Base-by-base conservation (phyloP, 2,329 filamentous ascomycete species). In the Aspergillus felis region DNA sequence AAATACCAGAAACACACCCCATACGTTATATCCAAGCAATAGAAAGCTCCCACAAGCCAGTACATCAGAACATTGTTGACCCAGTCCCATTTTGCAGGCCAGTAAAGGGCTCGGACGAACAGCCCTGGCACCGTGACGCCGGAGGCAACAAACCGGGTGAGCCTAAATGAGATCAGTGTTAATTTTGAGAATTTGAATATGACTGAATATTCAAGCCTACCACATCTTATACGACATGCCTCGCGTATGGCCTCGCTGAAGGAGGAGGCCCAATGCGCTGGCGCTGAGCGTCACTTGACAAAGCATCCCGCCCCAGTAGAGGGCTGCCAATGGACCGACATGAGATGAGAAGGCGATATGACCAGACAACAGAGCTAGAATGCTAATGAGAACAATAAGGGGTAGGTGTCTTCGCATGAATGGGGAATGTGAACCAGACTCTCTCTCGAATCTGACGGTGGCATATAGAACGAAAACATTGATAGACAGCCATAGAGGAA, bases 391-490 rank as follows among this genome's bases (percentile, higher is more conserved):
- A 3, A 32, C 29, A 22, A 57, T 41, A n/a, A 50, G 9, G 1
- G 44, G 41, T 1, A 53, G 28, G 20, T 50, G 53, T 10, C 32
- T 42, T 7, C n/a, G 20, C 28, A 53, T 7, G 7, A 53, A 20
- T 5, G 28, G n/a, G 1, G 55, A 52, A 42, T 46, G 6, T 3
- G 49, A 10, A 38, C 32, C 32, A 25, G 17, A 20, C 14, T 29
- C 24, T 14, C 50, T 22, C 20, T 44, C 44, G 28, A 42, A 53
- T 7, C 42, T 50, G 29, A 50, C 32, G 3, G 50, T 53, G 28
- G 44, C 32, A 32, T 53, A 57, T 3, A 57, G 14, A 4, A 57
- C 55, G 22, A 53, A 57, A 1, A 50, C 24, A 14, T 57, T 48
- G 22, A 57, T 27, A 4, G 50, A 22, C n/a, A 57, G 42, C 55